Conservation (phyloP, 2,329 filamentous ascomycete species). For the Paecilomyces dactylethromorphus region DNA sequence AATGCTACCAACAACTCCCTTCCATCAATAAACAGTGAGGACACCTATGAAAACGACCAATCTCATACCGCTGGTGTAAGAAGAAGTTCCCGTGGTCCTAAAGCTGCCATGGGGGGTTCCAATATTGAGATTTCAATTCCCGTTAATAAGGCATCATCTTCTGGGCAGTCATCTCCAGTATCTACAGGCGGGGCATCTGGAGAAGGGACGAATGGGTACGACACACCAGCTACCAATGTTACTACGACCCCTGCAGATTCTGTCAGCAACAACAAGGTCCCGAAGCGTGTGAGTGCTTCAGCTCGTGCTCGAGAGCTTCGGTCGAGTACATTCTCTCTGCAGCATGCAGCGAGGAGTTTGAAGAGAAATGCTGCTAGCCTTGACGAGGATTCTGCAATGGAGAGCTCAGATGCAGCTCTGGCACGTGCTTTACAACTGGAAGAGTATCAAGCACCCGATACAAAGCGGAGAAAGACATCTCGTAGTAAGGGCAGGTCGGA, state of each 20-base stretch:
- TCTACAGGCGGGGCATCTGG: constrained; percentile 33
- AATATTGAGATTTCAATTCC: constrained; percentile 26
- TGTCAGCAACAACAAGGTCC: constrained; percentile 17
- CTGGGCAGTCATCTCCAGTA: constrained; percentile 25
- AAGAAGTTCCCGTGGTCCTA: not conserved
- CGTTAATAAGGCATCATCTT: constrained; percentile 15
- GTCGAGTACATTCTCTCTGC: constrained; percentile 46
- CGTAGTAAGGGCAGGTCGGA: constrained; percentile 6
- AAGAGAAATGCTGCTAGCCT: constrained; percentile 43
- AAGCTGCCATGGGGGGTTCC: not conserved
- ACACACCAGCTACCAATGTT: constrained; percentile 58
- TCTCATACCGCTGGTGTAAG: not conserved
- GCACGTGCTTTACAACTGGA: constrained; percentile 53
- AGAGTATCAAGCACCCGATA: constrained; percentile 36
- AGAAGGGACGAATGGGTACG: constrained; percentile 42
- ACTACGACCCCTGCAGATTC: constrained; percentile 48
- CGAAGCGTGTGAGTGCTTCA: constrained; percentile 35
- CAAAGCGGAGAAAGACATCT: constrained; percentile 30
- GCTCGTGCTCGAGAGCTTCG: constrained; percentile 42
- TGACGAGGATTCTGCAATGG: constrained; percentile 25
- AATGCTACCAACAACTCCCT: not conserved
- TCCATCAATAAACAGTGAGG: no score
- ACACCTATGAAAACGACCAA: not conserved
- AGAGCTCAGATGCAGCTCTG: constrained; percentile 44
- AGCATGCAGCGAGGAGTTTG: constrained; percentile 22